Conservation (phyloP, 768 basidiomycete species). For the Boletus insuetus region DNA sequence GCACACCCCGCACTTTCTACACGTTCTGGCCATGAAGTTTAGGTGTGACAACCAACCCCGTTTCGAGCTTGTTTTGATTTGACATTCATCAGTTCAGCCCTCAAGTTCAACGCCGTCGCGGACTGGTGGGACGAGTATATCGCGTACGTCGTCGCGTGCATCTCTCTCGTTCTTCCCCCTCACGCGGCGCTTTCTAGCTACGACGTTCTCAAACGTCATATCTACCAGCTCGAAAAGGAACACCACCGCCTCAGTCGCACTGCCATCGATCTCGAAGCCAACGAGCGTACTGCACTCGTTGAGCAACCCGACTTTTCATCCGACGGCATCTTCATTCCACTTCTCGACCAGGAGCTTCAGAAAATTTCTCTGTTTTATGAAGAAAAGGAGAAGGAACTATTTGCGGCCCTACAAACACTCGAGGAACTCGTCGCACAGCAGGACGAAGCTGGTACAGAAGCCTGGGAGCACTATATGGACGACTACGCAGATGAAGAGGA, state of each 20-base stretch:
- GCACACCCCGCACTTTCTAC: constrained; percentile 2
- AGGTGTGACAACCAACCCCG: constrained; percentile 18
- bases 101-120: constrained; percentile 88
- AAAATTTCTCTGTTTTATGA: constrained; percentile 83
- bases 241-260: constrained; percentile 46
- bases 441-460: constrained; percentile 56
- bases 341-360: constrained; percentile 77
- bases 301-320: constrained; percentile 33
- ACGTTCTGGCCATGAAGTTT: constrained; percentile 32
- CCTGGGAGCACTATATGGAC: constrained; percentile 51
- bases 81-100: constrained; percentile 54
- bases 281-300: constrained; percentile 59
- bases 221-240: constrained; percentile 84
- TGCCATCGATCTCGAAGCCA: constrained; percentile 60
- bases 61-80: background rate
- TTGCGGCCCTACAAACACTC: constrained; percentile 55
- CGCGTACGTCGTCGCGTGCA: constrained; percentile 50
- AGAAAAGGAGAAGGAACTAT: constrained; percentile 68
- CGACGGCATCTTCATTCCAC: constrained; percentile 63
- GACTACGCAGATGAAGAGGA: constrained; percentile 45
- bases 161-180: background rate
- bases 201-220: constrained; percentile 77
- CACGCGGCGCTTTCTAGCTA: constrained; percentile 48
- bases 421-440: constrained; percentile 56
- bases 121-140: constrained; percentile 96